Base-by-base conservation (phyloP, 192 early-diverging fungal species). In the Paraglomus brasilianum region DNA sequence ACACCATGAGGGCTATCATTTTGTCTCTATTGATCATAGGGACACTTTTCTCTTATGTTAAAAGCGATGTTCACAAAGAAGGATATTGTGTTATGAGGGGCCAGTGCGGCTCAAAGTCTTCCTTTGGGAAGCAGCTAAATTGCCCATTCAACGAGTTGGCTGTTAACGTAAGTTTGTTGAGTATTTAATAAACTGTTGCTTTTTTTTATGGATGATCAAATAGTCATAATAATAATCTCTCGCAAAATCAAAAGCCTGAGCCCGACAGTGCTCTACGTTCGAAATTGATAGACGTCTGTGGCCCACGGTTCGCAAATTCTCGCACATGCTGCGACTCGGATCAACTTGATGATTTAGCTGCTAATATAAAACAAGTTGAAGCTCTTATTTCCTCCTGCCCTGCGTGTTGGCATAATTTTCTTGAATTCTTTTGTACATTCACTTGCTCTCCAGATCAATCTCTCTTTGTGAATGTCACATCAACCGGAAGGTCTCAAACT, bases 361-460 rank as follows among this genome's bases (percentile, higher is more conserved):
- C 75, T 14, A 80, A 77, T 59, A 80, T 81, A 38, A 80, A 84
- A 59, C 76, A 78, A 38, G 83, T 81, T 9, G 80, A 83, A 14
- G 76, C 75, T 11, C 77, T 88, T 46, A 80, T 86, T 41, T 73
- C 79, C 5, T 77, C 83, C 7, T 88, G 87, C 65, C 87, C 87
- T 24, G 87, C 87, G 1, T 88, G 87, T 63, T 88, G 83, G 85
- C 71, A 78, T n/a, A 88, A 88, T 59, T 85, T 88, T 61, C 59
- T 83, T 43, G 71, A 80, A 70, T 85, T 88, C 67, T 88, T 84
- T 66, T 88, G 87, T 50, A 72, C 79, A 2, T 88, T 88, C 67
- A 86, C 85, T 22, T 88, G 87, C 51, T 88, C 87, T 15, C 82
- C 85, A 45, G 63, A 86, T 59, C 87, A 88, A 58, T 86, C 87